A percentile compares a stretch with the other conserved stretches of the same genome.
Evolutionary conservation across 805 yeast genomes (phyloP).

Genomic region (Barnettozyma salicaria): DNA sequence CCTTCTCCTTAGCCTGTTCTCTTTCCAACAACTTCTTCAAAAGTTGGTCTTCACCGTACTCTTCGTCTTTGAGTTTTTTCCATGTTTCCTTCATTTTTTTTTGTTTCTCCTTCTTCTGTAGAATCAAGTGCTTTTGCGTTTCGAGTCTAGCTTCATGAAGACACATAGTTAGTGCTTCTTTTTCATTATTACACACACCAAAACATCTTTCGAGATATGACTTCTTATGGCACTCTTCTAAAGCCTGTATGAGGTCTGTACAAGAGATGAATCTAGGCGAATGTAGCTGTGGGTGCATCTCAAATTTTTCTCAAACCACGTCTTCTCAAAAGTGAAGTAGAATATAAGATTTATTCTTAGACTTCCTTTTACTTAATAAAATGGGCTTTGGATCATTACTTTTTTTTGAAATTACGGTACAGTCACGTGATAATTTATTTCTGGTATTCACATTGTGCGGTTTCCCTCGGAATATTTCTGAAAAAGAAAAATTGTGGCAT

Average conservation of each 20-base stretch:
- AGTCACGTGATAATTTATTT: no score
- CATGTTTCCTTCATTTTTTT: constrained; percentile 49
- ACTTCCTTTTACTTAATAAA: no score
- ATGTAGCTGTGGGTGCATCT: constrained; percentile 51
- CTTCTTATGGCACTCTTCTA: constrained; percentile 80
- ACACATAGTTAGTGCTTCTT: constrained; percentile 73
- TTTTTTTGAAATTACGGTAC: no score
- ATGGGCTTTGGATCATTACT: no score
- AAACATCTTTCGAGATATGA: constrained; percentile 63
- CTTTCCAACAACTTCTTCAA: constrained; percentile 59
- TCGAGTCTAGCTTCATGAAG: constrained; percentile 69
- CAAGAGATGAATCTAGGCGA: constrained; percentile 54
- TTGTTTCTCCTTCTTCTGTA: constrained; percentile 50
- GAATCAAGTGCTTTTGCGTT: constrained; percentile 48
- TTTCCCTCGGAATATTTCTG: no score
- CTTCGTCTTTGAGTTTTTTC: constrained; percentile 66
- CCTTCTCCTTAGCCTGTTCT: constrained; percentile 34
- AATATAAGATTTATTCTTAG: neutral
- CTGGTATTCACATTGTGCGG: no score
- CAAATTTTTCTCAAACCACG: no score
- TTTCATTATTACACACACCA: constrained; percentile 81
- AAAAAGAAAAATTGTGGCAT: no score
- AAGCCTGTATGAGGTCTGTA: constrained; percentile 73
- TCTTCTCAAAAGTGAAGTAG: no score
- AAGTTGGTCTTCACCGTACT: constrained; percentile 69